Evolutionary conservation across 169 alveolate species (phyloP).

Genomic region (Besnoitia besnoiti): DNA sequence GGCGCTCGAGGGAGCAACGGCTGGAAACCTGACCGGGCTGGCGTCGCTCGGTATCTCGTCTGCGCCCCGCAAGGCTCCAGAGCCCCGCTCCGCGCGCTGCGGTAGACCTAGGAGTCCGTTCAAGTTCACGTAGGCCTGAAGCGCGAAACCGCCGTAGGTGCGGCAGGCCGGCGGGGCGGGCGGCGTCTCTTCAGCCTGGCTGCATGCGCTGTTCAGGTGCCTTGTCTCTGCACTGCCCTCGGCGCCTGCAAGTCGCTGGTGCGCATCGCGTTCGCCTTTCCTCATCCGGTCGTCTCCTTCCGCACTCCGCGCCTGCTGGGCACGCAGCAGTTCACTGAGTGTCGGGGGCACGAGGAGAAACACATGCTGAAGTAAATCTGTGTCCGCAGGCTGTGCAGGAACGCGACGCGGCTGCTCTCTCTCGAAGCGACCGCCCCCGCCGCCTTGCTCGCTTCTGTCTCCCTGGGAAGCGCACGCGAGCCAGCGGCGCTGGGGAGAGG

Average conservation of each 20-base stretch:
- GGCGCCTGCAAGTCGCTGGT: neutral
- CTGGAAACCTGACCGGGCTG: too few relatives aligned
- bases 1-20: too few relatives aligned
- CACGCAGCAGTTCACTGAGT: neutral
- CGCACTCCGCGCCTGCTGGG: neutral
- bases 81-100: neutral
- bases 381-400: neutral
- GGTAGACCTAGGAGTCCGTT: neutral
- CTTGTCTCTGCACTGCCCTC: neutral
- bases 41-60: too few relatives aligned
- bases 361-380: neutral
- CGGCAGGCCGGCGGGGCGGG: neutral
- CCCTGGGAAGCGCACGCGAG: neutral
- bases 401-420: too few relatives aligned
- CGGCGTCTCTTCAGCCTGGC: too few relatives aligned
- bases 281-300: neutral
- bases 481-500: neutral
- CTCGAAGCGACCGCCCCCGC: neutral
- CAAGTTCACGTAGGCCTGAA: constrained; percentile 16
- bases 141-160: constrained; percentile 16
- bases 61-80: neutral
- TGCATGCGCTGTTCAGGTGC: too few relatives aligned
- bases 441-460: neutral
- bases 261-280: neutral
- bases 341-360: neutral